phyloP scores from a whole-genome alignment of 2,329 filamentous ascomycete species.

The Monosporascus ibericus region DNA sequence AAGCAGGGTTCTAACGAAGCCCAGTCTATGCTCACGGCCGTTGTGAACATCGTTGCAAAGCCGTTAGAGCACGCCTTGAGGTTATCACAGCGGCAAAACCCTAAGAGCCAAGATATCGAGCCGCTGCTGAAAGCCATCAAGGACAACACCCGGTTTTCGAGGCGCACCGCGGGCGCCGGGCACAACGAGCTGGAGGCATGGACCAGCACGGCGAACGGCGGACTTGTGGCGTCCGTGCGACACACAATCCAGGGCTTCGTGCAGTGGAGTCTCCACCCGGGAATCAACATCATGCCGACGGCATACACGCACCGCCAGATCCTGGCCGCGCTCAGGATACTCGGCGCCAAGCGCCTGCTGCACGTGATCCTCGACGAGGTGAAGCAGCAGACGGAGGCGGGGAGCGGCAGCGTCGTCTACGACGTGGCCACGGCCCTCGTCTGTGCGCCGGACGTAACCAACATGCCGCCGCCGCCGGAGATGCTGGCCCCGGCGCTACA shows the following conservation, averaged over 20 bases:
- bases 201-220: conserved; percentile 50
- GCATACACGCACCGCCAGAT: conserved; percentile 69
- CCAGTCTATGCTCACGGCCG: conserved; percentile 61
- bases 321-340: conserved; percentile 51
- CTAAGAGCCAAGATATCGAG: conserved; percentile 62
- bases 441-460: conserved; percentile 57
- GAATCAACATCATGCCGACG: conserved; percentile 50
- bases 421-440: conserved; percentile 65
- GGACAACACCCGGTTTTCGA: conserved; percentile 49
- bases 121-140: conserved; percentile 62
- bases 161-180: conserved; percentile 56
- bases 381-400: conserved; percentile 52
- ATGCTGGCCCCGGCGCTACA: conserved; percentile 17
- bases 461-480: conserved; percentile 30
- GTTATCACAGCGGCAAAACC: conserved; percentile 59
- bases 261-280: conserved; percentile 58
- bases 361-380: conserved; percentile 62
- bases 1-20: conserved; percentile 67
- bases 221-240: conserved; percentile 51
- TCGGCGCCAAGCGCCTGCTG: conserved; percentile 57
- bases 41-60: conserved; percentile 65
- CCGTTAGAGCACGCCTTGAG: conserved; percentile 62
- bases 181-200: conserved; percentile 64
- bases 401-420: conserved; percentile 55
- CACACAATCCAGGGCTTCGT: conserved; percentile 57